Evolutionary conservation across 2,329 filamentous ascomycete species (phyloP).

Genomic region (Xylaria sp.): DNA sequence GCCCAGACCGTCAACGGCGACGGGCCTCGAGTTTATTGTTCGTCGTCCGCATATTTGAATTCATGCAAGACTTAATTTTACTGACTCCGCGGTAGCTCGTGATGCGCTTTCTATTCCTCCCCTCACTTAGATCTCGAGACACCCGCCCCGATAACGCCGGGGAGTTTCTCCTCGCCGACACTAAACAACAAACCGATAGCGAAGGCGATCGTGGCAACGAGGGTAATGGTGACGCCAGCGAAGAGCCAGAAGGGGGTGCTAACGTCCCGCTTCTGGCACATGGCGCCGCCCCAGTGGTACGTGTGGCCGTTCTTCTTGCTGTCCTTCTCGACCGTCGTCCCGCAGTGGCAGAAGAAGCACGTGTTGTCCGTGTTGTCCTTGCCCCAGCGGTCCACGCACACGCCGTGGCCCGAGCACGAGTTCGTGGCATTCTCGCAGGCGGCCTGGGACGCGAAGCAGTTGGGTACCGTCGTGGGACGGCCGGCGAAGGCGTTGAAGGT

Average conservation of each 20-base stretch:
- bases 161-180: conserved; percentile 86
- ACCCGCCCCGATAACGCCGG: conserved; percentile 94
- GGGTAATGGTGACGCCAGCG: conserved; percentile 71
- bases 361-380: conserved; percentile 45
- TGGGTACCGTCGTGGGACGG: conserved; percentile 57
- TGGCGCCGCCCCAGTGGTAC: conserved; percentile 80
- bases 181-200: conserved; percentile 79
- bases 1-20: neutral
- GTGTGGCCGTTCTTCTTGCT: conserved; percentile 51
- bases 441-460: conserved; percentile 75
- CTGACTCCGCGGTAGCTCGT: neutral
- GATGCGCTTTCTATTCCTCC: neutral
- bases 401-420: conserved; percentile 82
- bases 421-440: conserved; percentile 73
- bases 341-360: conserved; percentile 84
- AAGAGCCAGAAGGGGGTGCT: conserved; percentile 90
- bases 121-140: conserved; percentile 70
- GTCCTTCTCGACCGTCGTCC: conserved; percentile 57
- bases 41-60: too few relatives aligned
- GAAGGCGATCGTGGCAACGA: conserved; percentile 71
- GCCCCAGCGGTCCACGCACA: conserved; percentile 71
- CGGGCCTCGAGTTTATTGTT: neutral
- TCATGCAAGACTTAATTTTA: neutral
- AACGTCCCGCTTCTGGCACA: conserved; percentile 91
- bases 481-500: conserved; percentile 43